Conservation (phyloP, 1,139 yeast genomes). For the Entelexis sorbosivorans region DNA sequence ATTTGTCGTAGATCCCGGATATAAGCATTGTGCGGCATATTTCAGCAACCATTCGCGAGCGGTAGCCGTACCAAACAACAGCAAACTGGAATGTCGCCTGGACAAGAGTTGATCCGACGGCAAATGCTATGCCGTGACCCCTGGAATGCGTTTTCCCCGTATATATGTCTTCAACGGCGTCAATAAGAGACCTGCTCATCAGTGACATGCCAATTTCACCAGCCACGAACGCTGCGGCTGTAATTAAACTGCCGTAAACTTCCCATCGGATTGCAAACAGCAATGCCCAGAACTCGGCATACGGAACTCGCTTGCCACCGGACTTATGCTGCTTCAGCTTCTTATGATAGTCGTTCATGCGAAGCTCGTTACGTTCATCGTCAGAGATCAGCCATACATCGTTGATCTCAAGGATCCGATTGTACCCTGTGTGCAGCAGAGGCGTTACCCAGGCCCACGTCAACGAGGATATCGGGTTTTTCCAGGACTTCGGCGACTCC, state of each 20-base stretch:
- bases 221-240: constrained; percentile 15
- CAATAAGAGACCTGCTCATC: constrained; percentile 22
- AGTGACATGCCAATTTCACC: constrained; percentile 24
- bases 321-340: constrained; percentile 15
- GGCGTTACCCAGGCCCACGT: constrained; percentile 24
- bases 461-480: constrained; percentile 14
- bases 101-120: constrained; percentile 21
- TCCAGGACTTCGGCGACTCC: constrained; percentile 8
- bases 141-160: constrained; percentile 12
- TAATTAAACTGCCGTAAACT: constrained; percentile 5
- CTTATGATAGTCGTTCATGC: constrained; percentile 16
- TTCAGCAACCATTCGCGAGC: constrained; percentile 22
- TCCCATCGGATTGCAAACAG: constrained; percentile 21
- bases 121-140: constrained; percentile 21
- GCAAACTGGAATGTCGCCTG: constrained; percentile 18
- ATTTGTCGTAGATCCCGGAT: constrained; percentile 49
- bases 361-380: constrained; percentile 13
- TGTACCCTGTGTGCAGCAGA: constrained; percentile 20
- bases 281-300: constrained; percentile 22
- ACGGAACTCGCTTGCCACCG: constrained; percentile 7
- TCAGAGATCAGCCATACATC: constrained; percentile 21
- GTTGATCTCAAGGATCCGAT: constrained; percentile 22
- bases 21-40: constrained; percentile 21
- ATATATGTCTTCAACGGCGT: constrained; percentile 19
- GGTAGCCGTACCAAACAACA: constrained; percentile 22